These are phyloP conservation scores for Ceratobasidium theobromae DNA, from an alignment of 1,284 basidiomycete species.

Conservation along the genomic window DNA sequence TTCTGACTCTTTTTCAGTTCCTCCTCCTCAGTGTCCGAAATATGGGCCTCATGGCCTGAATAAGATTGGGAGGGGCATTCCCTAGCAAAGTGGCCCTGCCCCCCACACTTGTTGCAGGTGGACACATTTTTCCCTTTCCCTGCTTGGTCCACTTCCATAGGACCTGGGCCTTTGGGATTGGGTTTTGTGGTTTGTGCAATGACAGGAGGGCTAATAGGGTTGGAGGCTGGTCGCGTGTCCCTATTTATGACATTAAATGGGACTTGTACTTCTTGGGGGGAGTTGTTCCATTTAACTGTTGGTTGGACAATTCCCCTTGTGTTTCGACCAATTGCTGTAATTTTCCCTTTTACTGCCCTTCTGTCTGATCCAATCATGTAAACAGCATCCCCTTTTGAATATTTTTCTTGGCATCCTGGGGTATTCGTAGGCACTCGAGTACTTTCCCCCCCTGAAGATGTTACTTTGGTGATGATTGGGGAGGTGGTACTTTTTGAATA, in stretches of 20 bases:
- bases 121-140: background rate
- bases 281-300: conserved; percentile 1
- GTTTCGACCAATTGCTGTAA: background rate
- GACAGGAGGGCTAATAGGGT: background rate
- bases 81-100: background rate
- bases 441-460: too few species aligned
- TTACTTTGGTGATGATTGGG: too few species aligned
- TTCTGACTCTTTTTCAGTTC: background rate
- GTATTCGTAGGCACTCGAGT: too few species aligned
- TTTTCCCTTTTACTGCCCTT: background rate
- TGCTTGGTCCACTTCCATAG: background rate
- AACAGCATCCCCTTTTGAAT: background rate
- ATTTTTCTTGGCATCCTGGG: too few species aligned
- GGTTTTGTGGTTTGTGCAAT: background rate
- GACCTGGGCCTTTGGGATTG: background rate
- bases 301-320: background rate
- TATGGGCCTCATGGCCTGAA: background rate
- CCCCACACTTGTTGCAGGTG: background rate
- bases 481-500: too few species aligned
- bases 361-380: background rate
- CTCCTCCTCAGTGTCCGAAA: background rate
- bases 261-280: background rate
- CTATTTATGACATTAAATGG: background rate
- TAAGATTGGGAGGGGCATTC: background rate
- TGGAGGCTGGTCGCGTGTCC: background rate